Conservation (phyloP, 2,329 filamentous ascomycete species). For the Fusarium anguioides region DNA sequence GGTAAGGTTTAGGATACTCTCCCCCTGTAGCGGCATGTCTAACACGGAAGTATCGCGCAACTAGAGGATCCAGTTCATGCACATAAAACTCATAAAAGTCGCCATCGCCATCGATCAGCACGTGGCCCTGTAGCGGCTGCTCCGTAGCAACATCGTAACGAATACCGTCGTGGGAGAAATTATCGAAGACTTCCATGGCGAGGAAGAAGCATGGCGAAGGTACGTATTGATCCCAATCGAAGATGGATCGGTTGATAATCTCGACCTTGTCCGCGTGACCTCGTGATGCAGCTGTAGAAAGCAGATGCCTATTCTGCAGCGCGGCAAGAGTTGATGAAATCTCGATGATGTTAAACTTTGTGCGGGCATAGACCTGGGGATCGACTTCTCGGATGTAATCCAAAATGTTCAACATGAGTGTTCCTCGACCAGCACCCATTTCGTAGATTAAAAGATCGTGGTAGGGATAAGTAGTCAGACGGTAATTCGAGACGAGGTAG, state of each 20-base stretch:
- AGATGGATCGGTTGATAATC: slow-evolving; percentile 94
- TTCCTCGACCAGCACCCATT: slow-evolving; percentile 97
- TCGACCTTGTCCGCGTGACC: slow-evolving; percentile 89
- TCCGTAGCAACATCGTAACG: slow-evolving; percentile 89
- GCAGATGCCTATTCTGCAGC: slow-evolving; percentile 78
- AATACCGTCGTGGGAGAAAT: slow-evolving; percentile 94
- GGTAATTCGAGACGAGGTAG: slow-evolving; percentile 96
- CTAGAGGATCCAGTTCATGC: slow-evolving; percentile 81
- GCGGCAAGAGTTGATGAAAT: slow-evolving; percentile 85
- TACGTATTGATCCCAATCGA: slow-evolving; percentile 91
- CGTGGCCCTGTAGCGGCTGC: slow-evolving; percentile 85
- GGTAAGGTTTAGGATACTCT: slow-evolving; percentile 71
- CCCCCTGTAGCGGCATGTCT: slow-evolving; percentile 78
- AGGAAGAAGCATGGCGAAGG: slow-evolving; percentile 96
- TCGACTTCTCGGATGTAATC: slow-evolving; percentile 94
- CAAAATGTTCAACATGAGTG: slow-evolving; percentile 96
- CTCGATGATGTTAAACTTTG: slow-evolving; percentile 95
- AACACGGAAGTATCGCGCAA: slow-evolving; percentile 84
- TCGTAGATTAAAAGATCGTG: slow-evolving; percentile 98
- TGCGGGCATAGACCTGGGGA: slow-evolving; percentile 92
- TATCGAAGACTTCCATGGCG: slow-evolving; percentile 98
- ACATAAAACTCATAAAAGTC: slow-evolving; percentile 97
- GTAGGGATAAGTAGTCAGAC: slow-evolving; percentile 92
- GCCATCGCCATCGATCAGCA: slow-evolving; percentile 84
- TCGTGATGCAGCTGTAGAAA: slow-evolving; percentile 71